A percentile compares a stretch with the other conserved stretches of the same genome.
These are phyloP conservation scores for Pseudogymnoascus pannorum DNA, from an alignment of 2,329 filamentous ascomycete genomes.

Conservation along the genomic window DNA sequence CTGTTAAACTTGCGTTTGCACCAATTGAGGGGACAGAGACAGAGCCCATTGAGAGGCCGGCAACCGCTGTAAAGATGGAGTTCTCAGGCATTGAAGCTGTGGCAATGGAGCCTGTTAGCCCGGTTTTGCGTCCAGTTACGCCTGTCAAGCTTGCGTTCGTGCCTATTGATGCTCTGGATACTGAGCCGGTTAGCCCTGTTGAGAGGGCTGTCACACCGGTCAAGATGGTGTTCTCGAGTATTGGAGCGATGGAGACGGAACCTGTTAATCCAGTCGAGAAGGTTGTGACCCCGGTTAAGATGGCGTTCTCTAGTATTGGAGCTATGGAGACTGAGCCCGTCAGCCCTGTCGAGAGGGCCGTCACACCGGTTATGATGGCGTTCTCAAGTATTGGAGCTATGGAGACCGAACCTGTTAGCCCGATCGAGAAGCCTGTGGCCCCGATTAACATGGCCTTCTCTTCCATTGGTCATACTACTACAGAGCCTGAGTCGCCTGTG, in stretches of 20 bases:
- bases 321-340: constrained; percentile 40
- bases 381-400: constrained; percentile 36
- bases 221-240: constrained; percentile 33
- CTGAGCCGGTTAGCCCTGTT: neutral
- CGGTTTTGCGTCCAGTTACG: neutral
- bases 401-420: constrained; percentile 31
- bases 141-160: constrained; percentile 32
- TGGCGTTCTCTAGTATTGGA: constrained; percentile 35
- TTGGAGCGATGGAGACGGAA: constrained; percentile 24
- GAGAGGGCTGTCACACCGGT: neutral
- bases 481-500: constrained; percentile 26
- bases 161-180: constrained; percentile 26
- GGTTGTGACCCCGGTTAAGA: constrained; percentile 17
- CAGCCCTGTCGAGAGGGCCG: constrained; percentile 22
- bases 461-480: constrained; percentile 23
- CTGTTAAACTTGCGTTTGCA: constrained; percentile 25
- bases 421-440: constrained; percentile 11
- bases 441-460: constrained; percentile 27
- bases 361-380: constrained; percentile 14
- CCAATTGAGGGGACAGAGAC: neutral
- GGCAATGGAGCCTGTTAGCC: neutral
- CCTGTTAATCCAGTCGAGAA: constrained; percentile 15
- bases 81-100: neutral
- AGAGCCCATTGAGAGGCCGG: neutral
- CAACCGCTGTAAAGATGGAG: neutral